phyloP scores from a whole-genome alignment of 306 rosid genomes.

The Cicer judaicum region DNA sequence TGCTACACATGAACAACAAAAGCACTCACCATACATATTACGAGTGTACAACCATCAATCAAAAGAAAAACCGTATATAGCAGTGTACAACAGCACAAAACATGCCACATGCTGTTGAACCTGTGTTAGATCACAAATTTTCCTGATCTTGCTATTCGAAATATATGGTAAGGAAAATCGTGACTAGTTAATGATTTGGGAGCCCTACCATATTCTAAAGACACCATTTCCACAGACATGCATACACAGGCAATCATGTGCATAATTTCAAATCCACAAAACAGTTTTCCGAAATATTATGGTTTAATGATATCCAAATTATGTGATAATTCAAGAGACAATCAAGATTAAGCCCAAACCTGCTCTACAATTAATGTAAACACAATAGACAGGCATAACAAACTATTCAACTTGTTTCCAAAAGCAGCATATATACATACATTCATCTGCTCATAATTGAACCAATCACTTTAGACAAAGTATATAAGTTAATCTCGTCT shows the following conservation, averaged over 20 bases:
- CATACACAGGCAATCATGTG: not conserved
- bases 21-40: not conserved
- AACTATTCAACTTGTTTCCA: slow-evolving; percentile 22
- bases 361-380: not conserved
- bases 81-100: not conserved
- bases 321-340: not conserved
- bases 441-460: slow-evolving; percentile 21
- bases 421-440: not conserved
- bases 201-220: slow-evolving; percentile 18
- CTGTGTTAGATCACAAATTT: not conserved
- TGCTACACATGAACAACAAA: not conserved
- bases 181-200: slow-evolving; percentile 22
- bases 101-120: slow-evolving; percentile 2
- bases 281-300: slow-evolving; percentile 1
- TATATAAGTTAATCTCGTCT: slow-evolving; percentile 15
- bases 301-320: not conserved
- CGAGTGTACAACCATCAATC: not conserved
- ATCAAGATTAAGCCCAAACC: slow-evolving; percentile 9
- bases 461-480: slow-evolving; percentile 24
- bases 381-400: not conserved
- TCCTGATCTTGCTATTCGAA: slow-evolving; percentile 8
- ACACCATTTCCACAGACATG: slow-evolving; percentile 2
- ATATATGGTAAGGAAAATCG: slow-evolving; percentile 8
- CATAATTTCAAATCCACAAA: slow-evolving; percentile 18
- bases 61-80: slow-evolving; percentile 23